Percentiles rank a stretch among this genome's conserved stretches.
phyloP scores from a whole-genome alignment of 768 basidiomycete genomes.

The Suillus lakei region DNA sequence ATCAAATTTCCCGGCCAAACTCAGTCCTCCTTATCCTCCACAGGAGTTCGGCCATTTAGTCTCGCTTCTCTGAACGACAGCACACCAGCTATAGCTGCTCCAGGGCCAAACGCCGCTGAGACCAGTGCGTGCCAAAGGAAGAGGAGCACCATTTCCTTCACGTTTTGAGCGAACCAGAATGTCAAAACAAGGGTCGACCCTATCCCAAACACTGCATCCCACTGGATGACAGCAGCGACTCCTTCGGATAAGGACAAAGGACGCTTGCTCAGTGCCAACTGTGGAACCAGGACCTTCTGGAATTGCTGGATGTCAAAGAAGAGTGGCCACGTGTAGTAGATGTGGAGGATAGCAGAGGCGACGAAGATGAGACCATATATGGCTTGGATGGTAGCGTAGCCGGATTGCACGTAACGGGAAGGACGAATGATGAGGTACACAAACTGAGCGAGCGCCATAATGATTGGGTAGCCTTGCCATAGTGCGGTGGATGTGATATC shows the following conservation, averaged over 20 bases:
- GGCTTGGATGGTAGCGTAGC: conserved; percentile 25
- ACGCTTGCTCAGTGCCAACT: neutral
- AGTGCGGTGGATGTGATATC: conserved; percentile 51
- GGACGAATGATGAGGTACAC: conserved; percentile 45
- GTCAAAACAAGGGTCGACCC: conserved; percentile 47
- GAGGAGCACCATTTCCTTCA: conserved; percentile 38
- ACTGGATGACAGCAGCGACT: conserved; percentile 51
- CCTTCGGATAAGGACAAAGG: conserved; percentile 14
- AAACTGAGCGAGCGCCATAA: conserved; percentile 45
- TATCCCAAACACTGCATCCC: conserved; percentile 50
- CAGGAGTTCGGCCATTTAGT: conserved; percentile 21
- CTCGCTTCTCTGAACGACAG: conserved; percentile 54
- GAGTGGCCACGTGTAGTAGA: conserved; percentile 26
- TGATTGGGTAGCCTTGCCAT: conserved; percentile 60
- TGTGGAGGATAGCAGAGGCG: conserved; percentile 30
- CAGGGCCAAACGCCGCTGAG: conserved; percentile 50
- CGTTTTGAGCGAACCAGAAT: conserved; percentile 51
- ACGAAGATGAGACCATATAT: conserved; percentile 22
- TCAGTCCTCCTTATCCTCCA: conserved; percentile 5
- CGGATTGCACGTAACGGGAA: conserved; percentile 19
- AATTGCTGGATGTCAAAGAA: conserved; percentile 13
- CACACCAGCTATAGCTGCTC: conserved; percentile 53
- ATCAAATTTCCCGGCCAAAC: neutral
- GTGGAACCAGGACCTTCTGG: conserved; percentile 20
- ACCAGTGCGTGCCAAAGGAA: conserved; percentile 49